Conservation (phyloP, 1,284 basidiomycete genomes). For the Malassezia dermatis region DNA sequence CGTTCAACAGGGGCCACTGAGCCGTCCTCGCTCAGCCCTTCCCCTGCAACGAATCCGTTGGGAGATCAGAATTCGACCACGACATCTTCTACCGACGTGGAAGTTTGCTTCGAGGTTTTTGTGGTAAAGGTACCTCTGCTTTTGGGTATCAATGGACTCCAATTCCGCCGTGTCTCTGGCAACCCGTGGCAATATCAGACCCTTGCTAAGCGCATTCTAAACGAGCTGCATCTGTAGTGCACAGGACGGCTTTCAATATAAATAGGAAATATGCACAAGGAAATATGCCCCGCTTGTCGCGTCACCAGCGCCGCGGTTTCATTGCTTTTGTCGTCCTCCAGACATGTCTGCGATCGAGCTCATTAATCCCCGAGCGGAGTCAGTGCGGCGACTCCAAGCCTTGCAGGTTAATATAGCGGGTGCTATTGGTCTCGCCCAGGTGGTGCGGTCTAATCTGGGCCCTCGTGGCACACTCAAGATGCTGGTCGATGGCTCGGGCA, state of each 20-base stretch:
- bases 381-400: conserved; percentile 78
- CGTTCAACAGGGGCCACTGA: not conserved
- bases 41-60: not conserved
- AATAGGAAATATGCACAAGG: conserved; percentile 2
- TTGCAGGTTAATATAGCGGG: conserved; percentile 73
- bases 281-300: not conserved
- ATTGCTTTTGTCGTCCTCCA: not conserved
- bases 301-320: not conserved
- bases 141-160: conserved; percentile 77
- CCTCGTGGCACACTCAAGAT: conserved; percentile 72
- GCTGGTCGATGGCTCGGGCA: conserved; percentile 97
- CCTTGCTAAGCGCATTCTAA: conserved; percentile 82
- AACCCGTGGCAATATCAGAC: conserved; percentile 92
- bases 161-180: conserved; percentile 81
- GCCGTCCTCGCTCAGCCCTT: not conserved
- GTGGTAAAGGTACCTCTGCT: conserved; percentile 59
- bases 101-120: conserved; percentile 44
- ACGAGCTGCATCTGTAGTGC: conserved; percentile 68
- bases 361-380: conserved; percentile 61
- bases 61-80: not conserved
- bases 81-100: conserved; percentile 18
- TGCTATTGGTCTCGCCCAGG: conserved; percentile 91
- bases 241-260: not conserved
- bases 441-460: conserved; percentile 95
- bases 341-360: conserved; percentile 46